Conservation (phyloP, 768 basidiomycete genomes). For the Strobilomyces dryophilus region DNA sequence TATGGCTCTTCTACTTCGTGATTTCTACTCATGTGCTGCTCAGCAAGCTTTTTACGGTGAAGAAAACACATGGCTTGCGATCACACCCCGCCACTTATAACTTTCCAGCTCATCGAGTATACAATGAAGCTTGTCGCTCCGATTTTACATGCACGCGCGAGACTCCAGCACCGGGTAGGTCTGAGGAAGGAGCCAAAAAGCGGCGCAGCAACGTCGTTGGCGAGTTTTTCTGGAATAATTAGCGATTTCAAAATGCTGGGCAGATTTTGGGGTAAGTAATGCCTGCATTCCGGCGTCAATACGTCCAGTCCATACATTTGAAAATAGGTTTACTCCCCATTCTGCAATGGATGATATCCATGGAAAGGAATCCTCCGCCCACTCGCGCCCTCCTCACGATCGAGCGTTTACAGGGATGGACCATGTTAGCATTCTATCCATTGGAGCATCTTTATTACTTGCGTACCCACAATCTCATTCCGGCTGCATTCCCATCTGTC, state of each 20-base stretch:
- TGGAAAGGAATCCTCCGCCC: constrained; percentile 69
- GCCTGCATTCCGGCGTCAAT: not conserved
- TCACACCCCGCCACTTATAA: not conserved
- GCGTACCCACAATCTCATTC: constrained; percentile 55
- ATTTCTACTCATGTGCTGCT: constrained; percentile 7
- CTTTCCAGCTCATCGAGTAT: constrained; percentile 64
- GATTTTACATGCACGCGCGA: constrained; percentile 61
- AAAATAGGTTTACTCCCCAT: constrained; percentile 68
- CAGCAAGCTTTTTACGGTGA: constrained; percentile 76
- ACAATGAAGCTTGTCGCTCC: constrained; percentile 66
- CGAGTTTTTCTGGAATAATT: constrained; percentile 52
- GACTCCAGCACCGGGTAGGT: constrained; percentile 63
- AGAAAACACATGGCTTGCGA: not conserved
- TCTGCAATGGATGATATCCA: constrained; percentile 71
- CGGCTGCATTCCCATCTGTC: constrained; percentile 47
- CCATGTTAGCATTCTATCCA: constrained; percentile 78
- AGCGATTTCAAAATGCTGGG: constrained; percentile 70
- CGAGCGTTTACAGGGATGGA: constrained; percentile 69
- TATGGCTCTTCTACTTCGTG: constrained; percentile 20
- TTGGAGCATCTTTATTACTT: constrained; percentile 75
- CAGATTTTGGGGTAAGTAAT: constrained; percentile 71
- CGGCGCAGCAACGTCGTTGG: constrained; percentile 45
- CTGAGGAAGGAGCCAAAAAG: constrained; percentile 52
- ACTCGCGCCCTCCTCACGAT: constrained; percentile 69
- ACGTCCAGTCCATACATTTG: not conserved